Evolutionary conservation across 805 yeast genomes (phyloP), one percentile per base, ranked within the genome.

Genomic region (Candida dajiaensis): DNA sequence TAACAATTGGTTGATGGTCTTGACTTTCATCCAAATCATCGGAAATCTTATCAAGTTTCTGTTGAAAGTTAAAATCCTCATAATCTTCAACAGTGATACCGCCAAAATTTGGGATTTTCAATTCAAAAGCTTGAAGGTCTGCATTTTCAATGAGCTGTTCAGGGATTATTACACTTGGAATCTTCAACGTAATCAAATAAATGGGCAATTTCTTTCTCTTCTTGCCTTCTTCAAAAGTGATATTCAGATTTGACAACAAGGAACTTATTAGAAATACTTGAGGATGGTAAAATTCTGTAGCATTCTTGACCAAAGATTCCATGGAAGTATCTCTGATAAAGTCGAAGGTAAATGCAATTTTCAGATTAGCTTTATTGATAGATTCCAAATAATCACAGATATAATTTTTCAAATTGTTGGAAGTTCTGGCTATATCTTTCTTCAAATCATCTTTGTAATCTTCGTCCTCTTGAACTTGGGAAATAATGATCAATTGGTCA

Each of bases 131-230:
- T 28, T n/a, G n/a, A n/a, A 13, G 20, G 15, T 8, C 15, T n/a
- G 36, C 18, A 16, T 40, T 41, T 38, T 46, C 48, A 33, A 48
- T 41, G 25, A 53, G 20, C 18, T 44, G 44, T 25, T 48, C 46
- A 4, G 64, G 62, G 4, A 59, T 50, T 2, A 56, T 38, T 18
- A 59, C 40, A 5, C 51, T 48, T 3, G 64, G 60, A 3, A 55
- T 42, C 33, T 49, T 50, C 23, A 58, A 38, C 31, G 53, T 52
- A 21, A 46, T 43, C 43, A 53, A 39, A 40, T 46, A 58, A 42
- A 47, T 43, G 9, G 62, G 59, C 11, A 59, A 10, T 41, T 51
- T 59, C 20, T 44, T 15, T 15, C 35, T 41, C 12, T 41, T 26
- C 6, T 39, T 47, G 18, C 23, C 39, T 16, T 33, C 36, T 9